Evolutionary conservation across 805 yeast species (phyloP), one percentile per base, ranked within the genome.

Genomic region (Lachancea sp.): DNA sequence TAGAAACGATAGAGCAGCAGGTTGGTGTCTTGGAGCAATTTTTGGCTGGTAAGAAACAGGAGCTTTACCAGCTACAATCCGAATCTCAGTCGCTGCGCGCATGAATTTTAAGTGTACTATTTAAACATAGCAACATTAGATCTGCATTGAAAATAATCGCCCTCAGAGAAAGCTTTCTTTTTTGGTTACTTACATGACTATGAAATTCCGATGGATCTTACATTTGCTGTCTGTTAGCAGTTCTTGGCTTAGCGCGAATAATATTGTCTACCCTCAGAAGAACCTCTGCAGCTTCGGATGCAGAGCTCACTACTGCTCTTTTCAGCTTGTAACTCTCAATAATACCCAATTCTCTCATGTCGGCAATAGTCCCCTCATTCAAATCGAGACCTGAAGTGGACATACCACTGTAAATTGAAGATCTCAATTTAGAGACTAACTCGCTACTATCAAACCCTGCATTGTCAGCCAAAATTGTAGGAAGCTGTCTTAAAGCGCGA

Each of bases 211-310:
- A 40, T 31, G 37, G 43, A 33, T 32, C 42, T 51, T 52, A 57
- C 61, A 54, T 52, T 34, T 47, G 56, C 50, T 77, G 80, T 71
- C 96, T 77, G 68, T 84, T 90, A 29, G 97, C 96, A 32, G 98
- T 89, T 67, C 98, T 76, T 48, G 99, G 98, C 63, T 85, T 89
- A 24, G 98, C 97, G 52, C 96, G 80, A 48, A 92, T 86, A 50
- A 92, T 92, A 64, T 92, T 90, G 62, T 92, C 99, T 31, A 92
- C 99, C 61, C 99, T 79, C 56, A 92, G 69, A 50, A 92, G 74
- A 35, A 92, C 89, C 69, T 92, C 97, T 4, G 97, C 94, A 23
- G 98, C 98, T 69, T 92, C 99, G n/a, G 95, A 73, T 4, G 98
- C 97, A 34, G 94, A 81, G 11, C 88, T 77, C 13, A 92, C 97